Percentiles rank a stretch among this genome's conserved stretches.
Conservation (phyloP, 2,329 filamentous ascomycete genomes). For the Hypoxylon sp. region DNA sequence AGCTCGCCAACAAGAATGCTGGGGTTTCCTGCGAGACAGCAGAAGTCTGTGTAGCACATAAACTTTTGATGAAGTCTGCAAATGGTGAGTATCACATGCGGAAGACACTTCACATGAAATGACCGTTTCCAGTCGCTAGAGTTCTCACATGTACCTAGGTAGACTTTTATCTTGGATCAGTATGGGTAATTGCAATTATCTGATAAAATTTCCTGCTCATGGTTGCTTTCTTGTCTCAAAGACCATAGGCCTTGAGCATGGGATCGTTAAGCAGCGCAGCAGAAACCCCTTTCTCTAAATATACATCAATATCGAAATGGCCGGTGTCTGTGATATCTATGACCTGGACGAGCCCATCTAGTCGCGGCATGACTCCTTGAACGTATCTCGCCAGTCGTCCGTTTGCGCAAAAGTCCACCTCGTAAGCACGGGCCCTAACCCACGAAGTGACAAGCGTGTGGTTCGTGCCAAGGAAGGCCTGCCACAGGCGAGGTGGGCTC, state of each 20-base stretch:
- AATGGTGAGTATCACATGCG: no score
- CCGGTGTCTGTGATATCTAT: conserved; percentile 53
- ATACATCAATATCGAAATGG: conserved; percentile 52
- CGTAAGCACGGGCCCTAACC: conserved; percentile 53
- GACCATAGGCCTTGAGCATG: conserved; percentile 36
- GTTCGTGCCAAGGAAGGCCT: conserved; percentile 56
- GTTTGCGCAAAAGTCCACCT: conserved; percentile 55
- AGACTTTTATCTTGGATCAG: no score
- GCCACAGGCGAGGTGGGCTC: conserved; percentile 61
- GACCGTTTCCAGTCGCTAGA: no score
- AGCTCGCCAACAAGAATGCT: background rate
- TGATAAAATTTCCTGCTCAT: background rate
- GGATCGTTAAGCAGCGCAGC: conserved; percentile 45
- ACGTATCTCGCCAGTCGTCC: conserved; percentile 50
- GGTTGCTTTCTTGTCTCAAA: conserved; percentile 4
- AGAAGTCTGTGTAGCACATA: no score
- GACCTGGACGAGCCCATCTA: conserved; percentile 58
- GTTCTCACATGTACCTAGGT: no score
- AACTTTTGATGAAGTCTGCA: no score
- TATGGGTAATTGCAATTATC: no score
- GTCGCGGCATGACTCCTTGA: conserved; percentile 56
- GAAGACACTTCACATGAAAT: no score
- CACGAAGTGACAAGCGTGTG: conserved; percentile 60
- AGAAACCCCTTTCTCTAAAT: conserved; percentile 48
- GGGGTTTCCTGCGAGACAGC: no score